A percentile compares a stretch with the other conserved stretches of the same genome.
phyloP scores from a whole-genome alignment of 1,139 yeast species.

The Scheffersomyces cryptocercus region DNA sequence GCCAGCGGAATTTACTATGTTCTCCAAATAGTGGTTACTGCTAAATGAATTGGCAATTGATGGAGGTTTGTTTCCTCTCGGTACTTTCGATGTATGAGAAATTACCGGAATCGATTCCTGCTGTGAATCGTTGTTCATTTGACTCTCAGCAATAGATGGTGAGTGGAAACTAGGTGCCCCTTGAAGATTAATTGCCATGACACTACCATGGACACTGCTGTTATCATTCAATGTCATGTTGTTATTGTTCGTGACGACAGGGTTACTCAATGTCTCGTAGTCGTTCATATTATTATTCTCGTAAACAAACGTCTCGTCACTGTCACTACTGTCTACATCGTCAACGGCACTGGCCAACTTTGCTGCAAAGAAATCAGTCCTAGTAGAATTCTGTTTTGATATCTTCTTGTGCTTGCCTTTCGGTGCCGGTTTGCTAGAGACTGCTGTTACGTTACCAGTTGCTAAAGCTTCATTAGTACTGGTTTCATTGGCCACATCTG shows the following conservation, averaged over 20 bases:
- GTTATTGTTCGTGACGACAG: conserved; percentile 7
- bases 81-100: conserved; percentile 15
- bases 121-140: not conserved
- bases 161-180: conserved; percentile 5
- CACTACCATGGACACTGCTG: conserved; percentile 13
- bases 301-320: conserved; percentile 92
- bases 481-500: not conserved
- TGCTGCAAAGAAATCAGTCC: conserved; percentile 94
- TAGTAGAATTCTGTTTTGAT: conserved; percentile 40
- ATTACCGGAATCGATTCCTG: conserved; percentile 7
- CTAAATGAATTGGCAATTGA: conserved; percentile 22
- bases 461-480: not conserved
- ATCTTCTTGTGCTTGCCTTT: conserved; percentile 13
- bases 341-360: conserved; percentile 92
- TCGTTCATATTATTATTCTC: conserved; percentile 50
- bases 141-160: conserved; percentile 7
- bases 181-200: conserved; percentile 1
- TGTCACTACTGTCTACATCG: conserved; percentile 81
- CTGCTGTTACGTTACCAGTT: not conserved
- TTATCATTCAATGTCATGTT: conserved; percentile 6
- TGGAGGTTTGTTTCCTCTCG: conserved; percentile 9
- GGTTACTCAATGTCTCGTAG: conserved; percentile 13
- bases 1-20: conserved; percentile 11
- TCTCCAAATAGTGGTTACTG: conserved; percentile 22
- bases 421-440: not conserved